Evolutionary conservation across 805 yeast genomes (phyloP), one percentile per base, ranked within the genome.

Genomic region (Candida xiaguanensis): DNA sequence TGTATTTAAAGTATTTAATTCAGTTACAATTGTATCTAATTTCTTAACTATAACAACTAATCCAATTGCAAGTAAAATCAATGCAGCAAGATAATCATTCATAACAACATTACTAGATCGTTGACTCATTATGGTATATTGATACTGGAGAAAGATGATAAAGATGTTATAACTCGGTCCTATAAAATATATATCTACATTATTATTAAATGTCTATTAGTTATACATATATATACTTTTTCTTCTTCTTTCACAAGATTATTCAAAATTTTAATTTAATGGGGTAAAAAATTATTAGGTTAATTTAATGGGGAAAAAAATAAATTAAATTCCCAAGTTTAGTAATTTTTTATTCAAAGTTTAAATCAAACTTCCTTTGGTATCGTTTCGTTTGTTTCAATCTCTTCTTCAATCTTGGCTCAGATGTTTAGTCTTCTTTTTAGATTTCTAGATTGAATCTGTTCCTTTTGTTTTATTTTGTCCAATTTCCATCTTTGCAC

Each of bases 401-500:
- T n/a, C n/a, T n/a, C n/a, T n/a, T n/a, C n/a, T n/a, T n/a, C n/a
- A n/a, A n/a, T n/a, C n/a, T n/a, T n/a, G n/a, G n/a, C n/a, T n/a
- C n/a, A n/a, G n/a, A n/a, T n/a, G n/a, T n/a, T n/a, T n/a, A n/a
- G n/a, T n/a, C n/a, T n/a, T n/a, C n/a, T n/a, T n/a, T n/a, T n/a
- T n/a, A n/a, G n/a, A n/a, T n/a, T n/a, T n/a, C n/a, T n/a, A 12
- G 5, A 14, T 15, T 32, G 9, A 35, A 50, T 83, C 93, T 0
- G 90, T 84, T 0, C 98, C 98, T 51, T 80, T 83, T 29, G 75
- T 68, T 49, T 78, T 83, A 3, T 90, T 82, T 31, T 83, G 77
- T 1, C 91, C 91, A 3, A 79, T 71, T 45, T 85, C 90, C 82
- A 93, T 79, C 59, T 91, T 95, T 1, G 99, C 99, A 55, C 95